These are phyloP conservation scores for Phialocephala sp. DNA, from an alignment of 2,329 filamentous ascomycete genomes.

Conservation along the genomic window DNA sequence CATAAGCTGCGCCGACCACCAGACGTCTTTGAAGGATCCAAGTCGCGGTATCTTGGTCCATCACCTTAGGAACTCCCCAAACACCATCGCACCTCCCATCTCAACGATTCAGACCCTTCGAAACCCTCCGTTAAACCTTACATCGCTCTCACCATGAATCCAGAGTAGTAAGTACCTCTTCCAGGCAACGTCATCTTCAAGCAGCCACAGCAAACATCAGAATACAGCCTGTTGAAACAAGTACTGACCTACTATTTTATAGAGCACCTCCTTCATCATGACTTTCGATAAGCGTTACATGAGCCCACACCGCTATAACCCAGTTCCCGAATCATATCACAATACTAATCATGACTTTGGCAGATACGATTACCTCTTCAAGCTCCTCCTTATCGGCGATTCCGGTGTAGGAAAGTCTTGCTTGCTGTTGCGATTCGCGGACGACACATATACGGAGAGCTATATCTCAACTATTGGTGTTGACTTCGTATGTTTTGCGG, in stretches of 20 bases:
- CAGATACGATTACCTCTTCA: conserved; percentile 99
- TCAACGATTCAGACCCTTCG: conserved; percentile 10
- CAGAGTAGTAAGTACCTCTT: conserved; percentile 76
- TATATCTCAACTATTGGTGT: conserved; percentile 99
- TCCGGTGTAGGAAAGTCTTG: conserved; percentile 99
- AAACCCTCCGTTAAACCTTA: conserved; percentile 11
- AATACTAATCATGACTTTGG: conserved; percentile 36
- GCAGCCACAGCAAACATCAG: conserved; percentile 22
- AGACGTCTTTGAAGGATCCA: conserved; percentile 24
- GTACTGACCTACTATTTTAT: conserved; percentile 31
- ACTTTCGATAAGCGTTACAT: conserved; percentile 22
- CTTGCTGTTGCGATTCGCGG: conserved; percentile 94
- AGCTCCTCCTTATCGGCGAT: conserved; percentile 99
- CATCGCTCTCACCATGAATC: conserved; percentile 72
- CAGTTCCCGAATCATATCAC: conserved; percentile 20
- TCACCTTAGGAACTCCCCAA: conserved; percentile 26
- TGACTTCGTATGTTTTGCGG: conserved; percentile 77
- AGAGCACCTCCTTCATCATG: conserved; percentile 33
- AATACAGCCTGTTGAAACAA: conserved; percentile 29
- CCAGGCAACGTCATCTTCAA: conserved; percentile 32
- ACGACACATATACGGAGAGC: conserved; percentile 98
- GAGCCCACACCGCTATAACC: conserved; percentile 16
- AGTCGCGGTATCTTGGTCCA: conserved; percentile 30
- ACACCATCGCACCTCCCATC: conserved; percentile 29
- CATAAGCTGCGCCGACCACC: conserved; percentile 19